Percentiles rank a stretch among this genome's conserved stretches.
These are phyloP conservation scores for Pseudogymnoascus sp. DNA, from an alignment of 2,329 filamentous ascomycete species.

Conservation along the genomic window DNA sequence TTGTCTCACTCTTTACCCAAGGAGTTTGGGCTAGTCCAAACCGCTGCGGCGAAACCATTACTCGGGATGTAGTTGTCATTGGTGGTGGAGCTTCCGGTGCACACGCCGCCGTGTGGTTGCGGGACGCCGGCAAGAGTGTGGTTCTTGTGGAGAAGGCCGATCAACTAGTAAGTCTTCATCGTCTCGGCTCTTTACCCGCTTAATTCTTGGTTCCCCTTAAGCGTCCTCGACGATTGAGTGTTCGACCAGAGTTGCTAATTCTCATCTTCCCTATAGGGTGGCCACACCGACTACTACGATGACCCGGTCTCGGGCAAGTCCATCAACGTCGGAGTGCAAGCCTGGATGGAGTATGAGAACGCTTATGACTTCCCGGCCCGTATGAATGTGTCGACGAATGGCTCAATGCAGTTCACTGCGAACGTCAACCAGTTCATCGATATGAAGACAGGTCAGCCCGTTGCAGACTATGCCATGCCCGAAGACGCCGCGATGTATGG, in stretches of 20 bases:
- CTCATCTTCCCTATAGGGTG: conserved; percentile 28
- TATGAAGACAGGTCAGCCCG: conserved; percentile 23
- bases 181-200: not conserved
- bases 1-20: not conserved
- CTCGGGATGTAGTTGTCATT: conserved; percentile 24
- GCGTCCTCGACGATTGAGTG: not conserved
- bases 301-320: conserved; percentile 28
- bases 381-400: conserved; percentile 26
- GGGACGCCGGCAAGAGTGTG: conserved; percentile 30
- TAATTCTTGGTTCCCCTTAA: not conserved
- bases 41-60: not conserved
- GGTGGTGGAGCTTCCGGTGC: conserved; percentile 36
- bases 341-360: conserved; percentile 27
- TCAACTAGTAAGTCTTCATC: conserved; percentile 18
- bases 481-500: conserved; percentile 1
- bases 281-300: conserved; percentile 41
- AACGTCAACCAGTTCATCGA: conserved; percentile 22
- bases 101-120: conserved; percentile 33
- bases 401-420: conserved; percentile 21
- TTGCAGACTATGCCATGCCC: conserved; percentile 12
- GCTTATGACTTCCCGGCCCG: conserved; percentile 27
- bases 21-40: not conserved
- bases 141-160: conserved; percentile 33
- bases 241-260: not conserved
- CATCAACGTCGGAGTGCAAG: conserved; percentile 28